Evolutionary conservation across 306 rosid species (phyloP), one percentile per base, ranked within the genome.

Genomic region (Rosa multiflora): DNA sequence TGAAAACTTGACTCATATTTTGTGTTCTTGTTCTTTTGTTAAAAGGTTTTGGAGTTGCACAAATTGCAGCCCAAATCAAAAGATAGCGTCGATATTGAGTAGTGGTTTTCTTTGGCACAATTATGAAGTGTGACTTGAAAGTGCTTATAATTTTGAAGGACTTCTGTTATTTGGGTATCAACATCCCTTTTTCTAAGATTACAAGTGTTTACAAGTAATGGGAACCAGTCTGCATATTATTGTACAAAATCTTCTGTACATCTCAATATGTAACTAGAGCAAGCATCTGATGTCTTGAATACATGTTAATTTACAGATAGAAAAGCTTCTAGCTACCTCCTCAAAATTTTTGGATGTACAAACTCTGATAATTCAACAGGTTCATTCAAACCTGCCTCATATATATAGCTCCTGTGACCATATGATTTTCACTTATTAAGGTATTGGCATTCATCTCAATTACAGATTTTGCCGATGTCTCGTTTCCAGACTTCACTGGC

Each of bases 181-280:
- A 6, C 2, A 58, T 58, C 64, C 13, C 10, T 58, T 55, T 8
- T 0, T 55, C 55, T 49, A 56, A 56, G 23, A 21, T n/a, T 3
- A 56, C 37, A 59, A 59, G 29, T 59, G 70, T 64, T 5, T 64
- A 13, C 40, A 42, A 64, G 77, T 40, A 20, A 49, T 3, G 55
- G 49, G 63, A n/a, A 13, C 10, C 20, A 72, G 59, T 59, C 32
- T 29, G 62, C 23, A 72, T 51, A 51, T 72, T 18, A 51, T 5
- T 55, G 70, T 63, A 76, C 83, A 75, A 79, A 70, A 15, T 69
- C 63, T 79, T 83, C 75, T 79, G 53, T 70, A 83, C 86, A 75
- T 62, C 29, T 79, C 26, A 51, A 52, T 52, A 18, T 52, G 73
- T 72, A 73, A 47, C 76, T 44, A 83, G 47, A 69, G 66, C 73